Evolutionary conservation across 2,329 filamentous ascomycete genomes (phyloP).

Genomic region (Aspergillus piperis): DNA sequence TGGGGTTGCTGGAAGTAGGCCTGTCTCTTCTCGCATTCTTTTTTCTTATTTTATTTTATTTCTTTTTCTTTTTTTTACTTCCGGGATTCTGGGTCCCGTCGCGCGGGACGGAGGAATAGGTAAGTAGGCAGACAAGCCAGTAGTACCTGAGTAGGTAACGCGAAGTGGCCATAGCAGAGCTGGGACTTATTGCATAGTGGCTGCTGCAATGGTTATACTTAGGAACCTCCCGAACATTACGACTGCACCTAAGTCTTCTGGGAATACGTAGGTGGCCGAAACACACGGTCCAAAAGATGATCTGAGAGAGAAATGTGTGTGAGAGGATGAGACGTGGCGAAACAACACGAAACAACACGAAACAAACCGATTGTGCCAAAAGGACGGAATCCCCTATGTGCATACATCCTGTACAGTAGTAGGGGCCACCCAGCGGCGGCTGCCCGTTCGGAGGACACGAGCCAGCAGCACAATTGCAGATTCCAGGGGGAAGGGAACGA

Average conservation of each 20-base stretch:
- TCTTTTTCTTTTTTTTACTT: background rate
- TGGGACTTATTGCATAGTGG: conserved; percentile 9
- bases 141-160: background rate
- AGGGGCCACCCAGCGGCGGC: background rate
- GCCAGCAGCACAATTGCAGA: conserved; percentile 3
- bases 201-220: conserved; percentile 3
- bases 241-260: background rate
- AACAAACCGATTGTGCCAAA: conserved; percentile 4
- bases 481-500: conserved; percentile 9
- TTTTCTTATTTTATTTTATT: background rate
- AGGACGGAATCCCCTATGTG: background rate
- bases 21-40: background rate
- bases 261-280: background rate
- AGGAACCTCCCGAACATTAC: background rate
- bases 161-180: background rate
- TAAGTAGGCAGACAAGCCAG: no score
- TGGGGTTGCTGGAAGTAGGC: background rate
- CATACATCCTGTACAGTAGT: background rate
- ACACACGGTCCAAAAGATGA: background rate
- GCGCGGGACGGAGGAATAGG: background rate
- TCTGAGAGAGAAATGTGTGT: no score
- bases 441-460: conserved; percentile 5
- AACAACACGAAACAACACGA: background rate
- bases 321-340: background rate
- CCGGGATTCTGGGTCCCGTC: background rate